Base-by-base conservation (phyloP, 441 rosid genomes). In the Erodium texanum region DNA sequence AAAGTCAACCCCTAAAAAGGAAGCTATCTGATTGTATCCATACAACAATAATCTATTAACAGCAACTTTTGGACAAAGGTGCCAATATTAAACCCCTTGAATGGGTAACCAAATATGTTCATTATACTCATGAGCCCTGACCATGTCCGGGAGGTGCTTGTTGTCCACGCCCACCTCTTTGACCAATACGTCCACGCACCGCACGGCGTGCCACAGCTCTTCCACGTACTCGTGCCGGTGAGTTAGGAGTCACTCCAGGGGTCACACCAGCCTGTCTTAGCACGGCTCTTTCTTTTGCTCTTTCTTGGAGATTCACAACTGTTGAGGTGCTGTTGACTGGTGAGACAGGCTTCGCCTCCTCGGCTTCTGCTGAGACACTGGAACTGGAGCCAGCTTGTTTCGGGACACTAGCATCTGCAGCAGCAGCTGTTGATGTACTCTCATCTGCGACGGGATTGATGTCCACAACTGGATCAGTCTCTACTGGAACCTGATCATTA, bases 101-200 rank as follows among this genome's bases (percentile, higher is more conserved):
- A 38, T 6, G 7, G 43, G 43, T 14, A 7, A 48, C 20, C 56
- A 15, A 15, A 4, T 48, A 48, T 48, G 56, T 48, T 48, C 41
- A n/a, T 27, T 38, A 48, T 48, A 16, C n/a, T 48, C 64, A 22
- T 24, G 64, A 56, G 0, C 62, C 27, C 64, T 24, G 15, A 76
- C 78, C 78, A 11, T 80, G 82, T 19, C 77, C 83, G 63, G 76
- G 79, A 3, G 96, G 72, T 36, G 75, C 32, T 68, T 73, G 93
- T 68, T 73, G 93, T 16, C 86, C 96, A 56, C 87, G 87, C 8
- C 85, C 86, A 59, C 78, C 72, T 45, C 91, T 87, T 4, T n/a
- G 56, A 48, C 76, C 82, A 48, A 73, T 65, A 38, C 89, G 85
- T n/a, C 83, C 88, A 24, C 92, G 85, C 3, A 54, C 73, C 68